These are phyloP conservation scores for Lantana camara DNA, from an alignment of 257 asterid genomes.

Conservation along the genomic window DNA sequence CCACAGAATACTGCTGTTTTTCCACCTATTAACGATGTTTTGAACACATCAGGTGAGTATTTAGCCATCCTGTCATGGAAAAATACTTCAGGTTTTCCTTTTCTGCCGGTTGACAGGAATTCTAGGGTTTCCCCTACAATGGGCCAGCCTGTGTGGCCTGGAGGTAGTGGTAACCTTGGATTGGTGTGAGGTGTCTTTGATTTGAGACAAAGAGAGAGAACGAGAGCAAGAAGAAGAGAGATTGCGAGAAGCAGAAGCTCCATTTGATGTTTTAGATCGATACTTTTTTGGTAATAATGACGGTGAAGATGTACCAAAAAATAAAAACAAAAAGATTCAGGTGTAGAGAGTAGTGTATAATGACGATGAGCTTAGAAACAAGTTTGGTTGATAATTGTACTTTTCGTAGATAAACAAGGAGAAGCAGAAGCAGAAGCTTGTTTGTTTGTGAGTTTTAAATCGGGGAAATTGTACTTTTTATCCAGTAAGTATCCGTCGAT, in stretches of 20 bases:
- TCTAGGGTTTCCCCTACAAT: conserved; percentile 28
- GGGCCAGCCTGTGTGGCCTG: conserved; percentile 28
- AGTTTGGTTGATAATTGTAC: too few relatives aligned
- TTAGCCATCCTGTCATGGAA: conserved; percentile 32
- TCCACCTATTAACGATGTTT: conserved; percentile 38
- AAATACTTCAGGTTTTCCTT: conserved; percentile 30
- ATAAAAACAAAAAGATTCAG: too few relatives aligned
- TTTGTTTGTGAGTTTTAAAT: too few relatives aligned
- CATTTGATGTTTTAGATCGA: not conserved
- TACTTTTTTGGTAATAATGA: not conserved
- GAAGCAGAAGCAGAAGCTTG: too few relatives aligned
- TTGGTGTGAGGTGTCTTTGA: not conserved
- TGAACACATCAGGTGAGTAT: conserved; percentile 34
- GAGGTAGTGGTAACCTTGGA: too few relatives aligned
- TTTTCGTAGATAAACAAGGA: too few relatives aligned
- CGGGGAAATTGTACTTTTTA: too few relatives aligned
- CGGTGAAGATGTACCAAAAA: too few relatives aligned
- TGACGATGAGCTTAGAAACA: too few relatives aligned
- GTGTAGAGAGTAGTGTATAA: too few relatives aligned
- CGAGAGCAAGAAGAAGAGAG: not conserved
- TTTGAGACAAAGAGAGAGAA: conserved; percentile 22
- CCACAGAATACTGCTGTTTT: conserved; percentile 35
- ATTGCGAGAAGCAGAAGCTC: conserved; percentile 23
- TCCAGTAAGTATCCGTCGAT: too few relatives aligned
- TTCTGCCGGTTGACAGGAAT: conserved; percentile 5